These are phyloP conservation scores for Calonectria pauciramosa DNA, from an alignment of 2,329 filamentous ascomycete genomes.

Conservation along the genomic window DNA sequence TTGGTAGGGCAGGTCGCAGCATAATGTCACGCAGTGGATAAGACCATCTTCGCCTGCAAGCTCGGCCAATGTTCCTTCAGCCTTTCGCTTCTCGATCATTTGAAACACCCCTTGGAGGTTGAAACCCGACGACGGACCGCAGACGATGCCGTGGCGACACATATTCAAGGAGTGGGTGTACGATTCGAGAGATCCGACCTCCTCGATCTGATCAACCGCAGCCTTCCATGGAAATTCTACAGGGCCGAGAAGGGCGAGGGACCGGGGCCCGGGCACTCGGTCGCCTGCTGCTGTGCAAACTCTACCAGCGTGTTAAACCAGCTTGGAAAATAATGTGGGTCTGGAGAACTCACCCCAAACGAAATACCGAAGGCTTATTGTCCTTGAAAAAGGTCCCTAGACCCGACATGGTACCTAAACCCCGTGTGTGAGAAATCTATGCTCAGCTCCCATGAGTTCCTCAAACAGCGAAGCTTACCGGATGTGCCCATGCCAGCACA, in stretches of 20 bases:
- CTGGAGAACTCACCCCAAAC: slow-evolving; percentile 41
- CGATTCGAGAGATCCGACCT: neutral
- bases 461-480: slow-evolving; percentile 49
- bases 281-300: slow-evolving; percentile 71
- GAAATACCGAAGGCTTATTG: slow-evolving; percentile 61
- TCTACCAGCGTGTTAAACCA: neutral
- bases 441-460: slow-evolving; percentile 9
- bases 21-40: slow-evolving; percentile 70
- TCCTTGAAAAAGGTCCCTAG: slow-evolving; percentile 65
- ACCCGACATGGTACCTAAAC: slow-evolving; percentile 59
- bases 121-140: neutral
- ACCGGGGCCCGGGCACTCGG: slow-evolving; percentile 70
- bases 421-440: neutral
- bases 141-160: neutral
- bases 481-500: slow-evolving; percentile 71
- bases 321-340: neutral
- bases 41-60: slow-evolving; percentile 60
- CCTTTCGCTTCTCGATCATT: neutral
- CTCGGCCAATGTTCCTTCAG: slow-evolving; percentile 55
- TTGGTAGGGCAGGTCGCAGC: slow-evolving; percentile 75
- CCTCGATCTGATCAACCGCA: slow-evolving; percentile 43
- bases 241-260: slow-evolving; percentile 62
- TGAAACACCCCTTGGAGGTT: neutral
- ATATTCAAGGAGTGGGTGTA: neutral
- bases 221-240: slow-evolving; percentile 70